A percentile compares a stretch with the other conserved stretches of the same genome.
Evolutionary conservation across 495 filamentous ascomycete genomes (phyloP).

Genomic region (Xylaria palmicola): DNA sequence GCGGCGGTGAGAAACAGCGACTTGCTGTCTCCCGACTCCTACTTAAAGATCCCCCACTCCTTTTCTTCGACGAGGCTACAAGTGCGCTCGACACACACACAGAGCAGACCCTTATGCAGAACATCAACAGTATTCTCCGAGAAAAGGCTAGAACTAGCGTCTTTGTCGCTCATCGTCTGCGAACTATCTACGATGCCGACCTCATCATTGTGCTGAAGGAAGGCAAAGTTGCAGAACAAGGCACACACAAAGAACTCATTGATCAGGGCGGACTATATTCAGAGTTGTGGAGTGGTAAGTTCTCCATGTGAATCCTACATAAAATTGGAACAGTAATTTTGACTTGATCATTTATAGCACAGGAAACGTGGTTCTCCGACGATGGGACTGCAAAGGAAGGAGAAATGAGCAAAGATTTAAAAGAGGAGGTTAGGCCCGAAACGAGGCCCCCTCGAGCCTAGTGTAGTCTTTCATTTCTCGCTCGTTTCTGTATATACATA

Average conservation of each 20-base stretch:
- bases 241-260: slow-evolving; percentile 82
- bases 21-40: slow-evolving; percentile 83
- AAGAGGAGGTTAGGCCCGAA: not conserved
- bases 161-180: slow-evolving; percentile 87
- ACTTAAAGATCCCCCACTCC: slow-evolving; percentile 84
- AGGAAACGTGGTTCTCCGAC: slow-evolving; percentile 43
- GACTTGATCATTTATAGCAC: slow-evolving; percentile 32
- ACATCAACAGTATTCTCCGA: slow-evolving; percentile 90
- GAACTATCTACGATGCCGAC: slow-evolving; percentile 94
- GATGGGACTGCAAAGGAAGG: slow-evolving; percentile 33
- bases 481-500: not conserved
- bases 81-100: slow-evolving; percentile 95
- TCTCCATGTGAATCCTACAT: not conserved
- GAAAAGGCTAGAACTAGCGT: slow-evolving; percentile 89
- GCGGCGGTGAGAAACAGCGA: slow-evolving; percentile 93
- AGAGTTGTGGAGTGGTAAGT: slow-evolving; percentile 84
- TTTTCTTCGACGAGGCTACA: slow-evolving; percentile 98
- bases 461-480: not conserved
- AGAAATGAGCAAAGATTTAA: not conserved
- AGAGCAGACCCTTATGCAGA: slow-evolving; percentile 84
- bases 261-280: slow-evolving; percentile 79
- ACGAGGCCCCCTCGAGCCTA: not conserved
- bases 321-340: slow-evolving; percentile 7
- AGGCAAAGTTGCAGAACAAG: slow-evolving; percentile 79
- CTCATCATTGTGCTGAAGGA: slow-evolving; percentile 88